Conservation (phyloP, 441 rosid species). For the Francoa sonchifolia region DNA sequence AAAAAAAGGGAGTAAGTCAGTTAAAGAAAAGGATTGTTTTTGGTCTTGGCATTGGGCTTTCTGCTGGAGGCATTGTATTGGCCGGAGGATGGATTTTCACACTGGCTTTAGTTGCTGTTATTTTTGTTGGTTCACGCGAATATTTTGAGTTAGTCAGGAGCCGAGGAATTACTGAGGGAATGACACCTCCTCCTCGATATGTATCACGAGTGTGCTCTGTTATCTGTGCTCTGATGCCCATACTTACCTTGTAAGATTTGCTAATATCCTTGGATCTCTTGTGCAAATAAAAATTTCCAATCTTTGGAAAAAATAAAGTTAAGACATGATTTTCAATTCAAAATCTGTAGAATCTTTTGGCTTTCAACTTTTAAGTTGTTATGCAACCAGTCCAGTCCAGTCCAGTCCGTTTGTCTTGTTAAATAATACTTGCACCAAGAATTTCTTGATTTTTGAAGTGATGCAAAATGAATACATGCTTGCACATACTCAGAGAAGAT, state of each 20-base stretch:
- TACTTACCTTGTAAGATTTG: constrained; percentile 62
- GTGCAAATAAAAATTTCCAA: too few species aligned
- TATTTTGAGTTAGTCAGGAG: constrained; percentile 85
- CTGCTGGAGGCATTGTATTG: constrained; percentile 63
- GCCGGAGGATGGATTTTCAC: constrained; percentile 86
- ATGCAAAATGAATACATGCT: too few species aligned
- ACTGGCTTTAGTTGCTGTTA: constrained; percentile 42
- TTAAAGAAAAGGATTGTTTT: constrained; percentile 58
- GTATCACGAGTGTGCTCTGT: constrained; percentile 79
- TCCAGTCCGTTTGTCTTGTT: too few species aligned
- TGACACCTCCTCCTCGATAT: constrained; percentile 97
- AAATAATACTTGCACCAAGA: too few species aligned
- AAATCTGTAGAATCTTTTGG: too few species aligned
- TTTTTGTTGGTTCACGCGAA: constrained; percentile 73
- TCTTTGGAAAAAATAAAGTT: too few species aligned
- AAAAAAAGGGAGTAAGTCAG: constrained; percentile 39
- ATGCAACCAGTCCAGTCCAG: too few species aligned
- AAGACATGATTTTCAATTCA: too few species aligned
- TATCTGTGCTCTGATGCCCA: constrained; percentile 73
- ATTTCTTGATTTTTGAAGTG: too few species aligned
- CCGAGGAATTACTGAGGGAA: constrained; percentile 70
- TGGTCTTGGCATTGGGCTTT: constrained; percentile 69
- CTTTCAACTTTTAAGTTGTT: too few species aligned
- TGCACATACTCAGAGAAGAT: not conserved
- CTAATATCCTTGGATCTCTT: not conserved